A percentile compares a stretch with the other conserved stretches of the same genome.
phyloP scores from a whole-genome alignment of 805 yeast genomes.

The Kodamaea sagamina region DNA sequence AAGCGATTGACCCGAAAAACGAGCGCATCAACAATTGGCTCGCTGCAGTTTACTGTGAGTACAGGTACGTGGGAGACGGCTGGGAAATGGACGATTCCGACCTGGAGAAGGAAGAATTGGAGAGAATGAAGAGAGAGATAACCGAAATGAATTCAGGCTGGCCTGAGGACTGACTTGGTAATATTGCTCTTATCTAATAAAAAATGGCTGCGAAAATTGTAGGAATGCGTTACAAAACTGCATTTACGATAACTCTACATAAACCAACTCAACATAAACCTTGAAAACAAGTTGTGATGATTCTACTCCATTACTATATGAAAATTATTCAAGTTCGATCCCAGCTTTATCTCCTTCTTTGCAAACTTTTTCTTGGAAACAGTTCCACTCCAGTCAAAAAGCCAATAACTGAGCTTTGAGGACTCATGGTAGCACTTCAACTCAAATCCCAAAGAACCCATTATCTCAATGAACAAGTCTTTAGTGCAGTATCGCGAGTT shows the following conservation, averaged over 20 bases:
- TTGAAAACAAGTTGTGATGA: too few relatives aligned
- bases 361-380: constrained; percentile 18
- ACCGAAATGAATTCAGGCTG: too few relatives aligned
- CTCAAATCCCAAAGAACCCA: constrained; percentile 62
- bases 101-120: too few relatives aligned
- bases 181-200: not conserved
- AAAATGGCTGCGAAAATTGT: not conserved
- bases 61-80: too few relatives aligned
- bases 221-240: not conserved
- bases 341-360: constrained; percentile 57
- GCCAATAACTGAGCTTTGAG: constrained; percentile 71
- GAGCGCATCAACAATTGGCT: too few relatives aligned
- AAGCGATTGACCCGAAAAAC: too few relatives aligned
- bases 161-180: too few relatives aligned
- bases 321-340: constrained; percentile 69
- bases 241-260: too few relatives aligned
- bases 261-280: too few relatives aligned
- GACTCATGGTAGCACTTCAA: constrained; percentile 55
- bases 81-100: too few relatives aligned
- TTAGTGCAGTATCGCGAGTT: constrained; percentile 79
- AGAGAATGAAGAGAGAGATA: too few relatives aligned
- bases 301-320: constrained; percentile 41
- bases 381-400: constrained; percentile 52
- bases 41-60: too few relatives aligned
- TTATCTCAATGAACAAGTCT: constrained; percentile 43